Conservation (phyloP, 2,329 filamentous ascomycete genomes). For the Alternaria burnsii region DNA sequence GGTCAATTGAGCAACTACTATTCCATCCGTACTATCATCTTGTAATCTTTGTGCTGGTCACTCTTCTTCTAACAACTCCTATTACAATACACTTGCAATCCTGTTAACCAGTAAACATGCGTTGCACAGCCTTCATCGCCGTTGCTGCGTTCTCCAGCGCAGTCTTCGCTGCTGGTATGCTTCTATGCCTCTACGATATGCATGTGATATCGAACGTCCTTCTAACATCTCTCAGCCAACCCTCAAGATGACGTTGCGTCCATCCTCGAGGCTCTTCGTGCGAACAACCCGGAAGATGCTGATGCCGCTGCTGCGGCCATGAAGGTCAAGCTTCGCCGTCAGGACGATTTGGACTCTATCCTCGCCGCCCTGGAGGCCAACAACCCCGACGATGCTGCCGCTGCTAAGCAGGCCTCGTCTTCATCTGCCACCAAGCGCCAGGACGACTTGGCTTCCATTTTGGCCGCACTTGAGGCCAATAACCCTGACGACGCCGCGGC, state of each 20-base stretch:
- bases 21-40: conserved; percentile 21
- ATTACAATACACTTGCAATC: background rate
- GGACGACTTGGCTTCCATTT: conserved; percentile 22
- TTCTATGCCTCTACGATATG: background rate
- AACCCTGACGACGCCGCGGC: conserved; percentile 30
- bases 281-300: conserved; percentile 41
- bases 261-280: conserved; percentile 40
- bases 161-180: conserved; percentile 36
- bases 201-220: background rate
- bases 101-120: conserved; percentile 34
- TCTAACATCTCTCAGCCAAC: conserved; percentile 18
- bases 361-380: conserved; percentile 33
- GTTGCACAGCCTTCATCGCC: conserved; percentile 37
- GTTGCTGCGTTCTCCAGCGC: conserved; percentile 37
- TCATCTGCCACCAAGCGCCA: conserved; percentile 18
- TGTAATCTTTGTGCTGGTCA: conserved; percentile 42
- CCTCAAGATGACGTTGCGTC: conserved; percentile 34
- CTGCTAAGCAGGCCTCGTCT: conserved; percentile 21
- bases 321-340: conserved; percentile 37
- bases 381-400: conserved; percentile 37
- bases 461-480: conserved; percentile 30
- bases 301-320: conserved; percentile 35
- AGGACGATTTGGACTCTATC: conserved; percentile 33
- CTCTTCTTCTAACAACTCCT: conserved; percentile 24
- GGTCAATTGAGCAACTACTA: conserved; percentile 11